Evolutionary conservation across 2,329 filamentous ascomycete genomes (phyloP).

Genomic region (Teratosphaeria gauchensis): DNA sequence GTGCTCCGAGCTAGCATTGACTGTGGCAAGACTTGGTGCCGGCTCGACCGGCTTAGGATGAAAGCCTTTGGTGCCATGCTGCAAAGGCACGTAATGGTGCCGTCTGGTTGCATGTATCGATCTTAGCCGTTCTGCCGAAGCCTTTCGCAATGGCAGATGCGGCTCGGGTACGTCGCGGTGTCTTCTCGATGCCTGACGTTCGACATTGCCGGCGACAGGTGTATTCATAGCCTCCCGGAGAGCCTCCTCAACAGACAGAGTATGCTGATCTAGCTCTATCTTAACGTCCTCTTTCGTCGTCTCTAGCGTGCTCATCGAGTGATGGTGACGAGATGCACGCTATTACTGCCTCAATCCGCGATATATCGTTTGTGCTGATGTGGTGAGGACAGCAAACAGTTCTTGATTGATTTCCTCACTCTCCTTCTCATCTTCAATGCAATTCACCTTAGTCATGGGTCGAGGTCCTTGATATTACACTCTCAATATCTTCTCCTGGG

Average conservation of each 20-base stretch:
- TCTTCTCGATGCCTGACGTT: constrained; percentile 62
- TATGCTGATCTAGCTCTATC: constrained; percentile 7
- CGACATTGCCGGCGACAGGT: constrained; percentile 26
- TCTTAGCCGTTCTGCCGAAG: constrained; percentile 31
- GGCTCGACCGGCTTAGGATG: constrained; percentile 20
- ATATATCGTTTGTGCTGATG: not conserved
- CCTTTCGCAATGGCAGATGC: constrained; percentile 32
- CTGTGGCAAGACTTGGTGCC: constrained; percentile 17
- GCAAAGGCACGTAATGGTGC: constrained; percentile 12
- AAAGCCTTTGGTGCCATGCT: constrained; percentile 20
- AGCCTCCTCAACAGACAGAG: constrained; percentile 15
- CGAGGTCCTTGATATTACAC: not conserved
- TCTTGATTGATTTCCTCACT: not conserved
- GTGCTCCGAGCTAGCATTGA: constrained; percentile 26
- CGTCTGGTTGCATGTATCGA: constrained; percentile 16
- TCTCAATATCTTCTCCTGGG: not conserved
- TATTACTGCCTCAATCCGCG: not conserved
- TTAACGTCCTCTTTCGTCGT: not conserved
- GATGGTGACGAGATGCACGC: not conserved
- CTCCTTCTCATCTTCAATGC: not conserved
- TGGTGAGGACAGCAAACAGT: not conserved
- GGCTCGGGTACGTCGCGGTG: constrained; percentile 30
- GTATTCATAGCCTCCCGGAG: constrained; percentile 19
- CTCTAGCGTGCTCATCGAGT: constrained; percentile 2
- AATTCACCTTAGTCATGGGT: not conserved